A percentile compares a stretch with the other conserved stretches of the same genome.
Conservation (phyloP, 352 stramenopile genomes). For the Phytophthora sp. region DNA sequence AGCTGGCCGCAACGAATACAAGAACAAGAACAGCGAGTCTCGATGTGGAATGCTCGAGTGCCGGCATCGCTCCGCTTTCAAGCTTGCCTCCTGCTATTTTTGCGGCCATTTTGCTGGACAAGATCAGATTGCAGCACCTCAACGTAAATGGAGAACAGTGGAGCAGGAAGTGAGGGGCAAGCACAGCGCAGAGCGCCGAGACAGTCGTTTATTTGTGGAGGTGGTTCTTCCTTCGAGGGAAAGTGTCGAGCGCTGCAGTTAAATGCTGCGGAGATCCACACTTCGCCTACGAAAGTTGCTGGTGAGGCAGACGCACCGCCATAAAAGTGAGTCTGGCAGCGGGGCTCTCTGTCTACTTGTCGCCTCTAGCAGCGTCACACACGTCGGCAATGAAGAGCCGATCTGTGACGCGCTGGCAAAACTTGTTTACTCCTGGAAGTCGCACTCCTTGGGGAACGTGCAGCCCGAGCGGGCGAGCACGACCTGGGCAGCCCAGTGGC, state of each 20-base stretch:
- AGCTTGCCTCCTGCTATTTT: slow-evolving; percentile 15
- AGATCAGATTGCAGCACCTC: slow-evolving; percentile 5
- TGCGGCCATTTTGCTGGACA: slow-evolving; percentile 5
- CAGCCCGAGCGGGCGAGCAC: slow-evolving; percentile 98
- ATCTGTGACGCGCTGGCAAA: slow-evolving; percentile 3
- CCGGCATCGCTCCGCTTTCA: not conserved
- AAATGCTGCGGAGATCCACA: not conserved
- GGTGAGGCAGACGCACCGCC: slow-evolving; percentile 18
- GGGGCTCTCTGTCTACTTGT: slow-evolving; percentile 34
- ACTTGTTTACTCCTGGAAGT: slow-evolving; percentile 84
- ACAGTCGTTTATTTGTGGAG: slow-evolving; percentile 37
- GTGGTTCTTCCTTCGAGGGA: slow-evolving; percentile 41
- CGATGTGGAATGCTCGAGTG: slow-evolving; percentile 16
- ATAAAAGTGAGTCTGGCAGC: slow-evolving; percentile 19
- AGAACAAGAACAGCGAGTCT: not conserved
- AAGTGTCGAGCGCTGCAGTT: slow-evolving; percentile 23
- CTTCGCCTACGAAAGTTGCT: slow-evolving; percentile 38
- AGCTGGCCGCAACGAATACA: no score
- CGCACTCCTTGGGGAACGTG: slow-evolving; percentile 93
- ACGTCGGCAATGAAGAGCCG: slow-evolving; percentile 2
- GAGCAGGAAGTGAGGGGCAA: slow-evolving; percentile 1
- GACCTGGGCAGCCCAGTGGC: slow-evolving; percentile 96
- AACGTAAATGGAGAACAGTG: slow-evolving; percentile 13
- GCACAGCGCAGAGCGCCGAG: slow-evolving; percentile 21
- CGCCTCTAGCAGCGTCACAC: slow-evolving; percentile 7